Evolutionary conservation across 2,329 filamentous ascomycete species (phyloP), one percentile per base, ranked within the genome.

Genomic region (Trichoderma sp.): DNA sequence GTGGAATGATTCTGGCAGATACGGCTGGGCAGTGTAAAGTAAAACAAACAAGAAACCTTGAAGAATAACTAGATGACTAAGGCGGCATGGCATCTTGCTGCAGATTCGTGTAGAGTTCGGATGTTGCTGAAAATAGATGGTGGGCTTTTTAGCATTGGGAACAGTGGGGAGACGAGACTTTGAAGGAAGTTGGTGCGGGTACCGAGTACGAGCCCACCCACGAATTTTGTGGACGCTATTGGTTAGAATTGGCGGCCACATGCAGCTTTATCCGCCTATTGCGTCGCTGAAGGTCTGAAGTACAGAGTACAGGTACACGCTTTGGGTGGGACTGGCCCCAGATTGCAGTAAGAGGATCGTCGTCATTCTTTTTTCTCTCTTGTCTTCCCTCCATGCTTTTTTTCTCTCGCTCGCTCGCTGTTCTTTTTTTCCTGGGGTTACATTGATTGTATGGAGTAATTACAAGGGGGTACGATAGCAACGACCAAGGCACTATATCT

Each of bases 71-170:
- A 4, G 11, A 34, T 47, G 43, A 47, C 18, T 43, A 43, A 43
- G 6, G 39, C 18, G 6, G 36, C 14, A 6, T 5, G 15, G 36
- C 36, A 43, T 18, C 36, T 39, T 47, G 28, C 61, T 30, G 61
- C 39, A 51, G 36, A 30, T 11, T 64, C 5, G 12, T 43, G 36
- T 63, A 58, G 43, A 36, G 43, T 58, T 30, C 28, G 26, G 56
- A 18, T 58, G 56, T 58, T 64, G 62, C 62, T 65, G 62, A 53
- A 65, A 65, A 65, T 65, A 53, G 62, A 65, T 28, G 28, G 62
- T 32, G 62, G n/a, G n/a, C n/a, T n/a, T n/a, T n/a, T n/a, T n/a
- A n/a, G n/a, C n/a, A n/a, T n/a, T n/a, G n/a, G 36, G 36, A 43
- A 43, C 6, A 43, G 36, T 43, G 36, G 36, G 36, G 36, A 36